Evolutionary conservation across 75 land plant genomes (phyloP).

Genomic region (Pinus albicaulis): DNA sequence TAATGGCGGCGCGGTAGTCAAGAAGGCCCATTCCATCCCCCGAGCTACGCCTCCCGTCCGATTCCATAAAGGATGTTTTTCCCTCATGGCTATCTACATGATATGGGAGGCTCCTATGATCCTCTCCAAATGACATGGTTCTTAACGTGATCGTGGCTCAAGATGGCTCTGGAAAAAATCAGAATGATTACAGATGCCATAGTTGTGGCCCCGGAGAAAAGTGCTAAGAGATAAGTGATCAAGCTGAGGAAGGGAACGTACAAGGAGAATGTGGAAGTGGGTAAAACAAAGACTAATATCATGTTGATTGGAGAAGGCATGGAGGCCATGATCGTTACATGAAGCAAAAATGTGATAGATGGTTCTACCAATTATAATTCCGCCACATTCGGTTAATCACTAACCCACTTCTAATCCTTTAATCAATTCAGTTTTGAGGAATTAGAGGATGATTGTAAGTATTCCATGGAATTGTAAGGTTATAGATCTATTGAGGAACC

Average conservation of each 20-base stretch:
- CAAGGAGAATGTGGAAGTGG: slow-evolving; percentile 45
- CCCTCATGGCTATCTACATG: not conserved
- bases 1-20: too few relatives aligned
- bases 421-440: too few relatives aligned
- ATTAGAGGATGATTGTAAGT: too few relatives aligned
- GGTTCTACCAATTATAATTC: slow-evolving; percentile 32
- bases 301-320: slow-evolving; percentile 47
- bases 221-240: slow-evolving; percentile 8
- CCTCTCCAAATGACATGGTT: not conserved
- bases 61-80: not conserved
- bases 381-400: slow-evolving; percentile 33
- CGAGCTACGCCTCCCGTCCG: not conserved
- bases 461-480: too few relatives aligned
- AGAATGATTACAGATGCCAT: slow-evolving; percentile 47
- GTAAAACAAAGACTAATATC: slow-evolving; percentile 22
- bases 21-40: too few relatives aligned
- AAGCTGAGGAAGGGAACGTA: slow-evolving; percentile 33
- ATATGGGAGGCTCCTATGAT: not conserved
- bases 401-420: not conserved
- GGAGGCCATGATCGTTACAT: slow-evolving; percentile 33
- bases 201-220: not conserved
- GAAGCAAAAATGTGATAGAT: slow-evolving; percentile 28
- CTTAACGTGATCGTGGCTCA: slow-evolving; percentile 49
- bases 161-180: not conserved
- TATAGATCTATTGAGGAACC: too few relatives aligned